Evolutionary conservation across 2,329 filamentous ascomycete species (phyloP).

Genomic region (Botrytis byssoidea): DNA sequence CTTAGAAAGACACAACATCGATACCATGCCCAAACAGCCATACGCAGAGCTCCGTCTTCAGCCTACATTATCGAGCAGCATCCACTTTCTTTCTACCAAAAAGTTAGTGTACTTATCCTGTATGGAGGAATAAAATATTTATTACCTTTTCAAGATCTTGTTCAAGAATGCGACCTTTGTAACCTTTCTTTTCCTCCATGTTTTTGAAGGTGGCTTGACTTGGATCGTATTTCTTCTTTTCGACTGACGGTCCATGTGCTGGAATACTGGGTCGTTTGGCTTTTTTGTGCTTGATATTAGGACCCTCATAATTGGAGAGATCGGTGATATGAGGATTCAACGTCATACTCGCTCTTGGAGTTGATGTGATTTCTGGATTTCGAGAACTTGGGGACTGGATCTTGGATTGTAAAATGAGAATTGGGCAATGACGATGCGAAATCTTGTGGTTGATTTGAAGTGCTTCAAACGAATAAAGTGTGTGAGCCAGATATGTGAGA

Average conservation of each 20-base stretch:
- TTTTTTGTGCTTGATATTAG: accelerated
- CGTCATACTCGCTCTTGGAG: neutral
- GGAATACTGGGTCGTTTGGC: accelerated
- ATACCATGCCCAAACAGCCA: neutral
- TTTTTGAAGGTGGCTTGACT: no score
- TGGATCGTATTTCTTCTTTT: accelerated
- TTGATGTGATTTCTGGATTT: neutral
- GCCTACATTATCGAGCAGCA: constrained; percentile 1
- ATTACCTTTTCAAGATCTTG: neutral
- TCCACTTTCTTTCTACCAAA: neutral
- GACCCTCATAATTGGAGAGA: neutral
- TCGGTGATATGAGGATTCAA: accelerated
- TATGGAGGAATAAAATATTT: neutral
- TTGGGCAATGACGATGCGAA: neutral
- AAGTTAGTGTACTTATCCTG: neutral
- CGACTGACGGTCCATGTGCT: accelerated
- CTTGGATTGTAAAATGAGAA: neutral
- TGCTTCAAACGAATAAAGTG: neutral
- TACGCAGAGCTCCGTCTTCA: neutral
- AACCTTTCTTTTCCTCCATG: no score
- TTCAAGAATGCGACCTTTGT: accelerated
- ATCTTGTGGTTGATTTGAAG: neutral
- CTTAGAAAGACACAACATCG: neutral
- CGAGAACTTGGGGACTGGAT: neutral
- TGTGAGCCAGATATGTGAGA: neutral